Evolutionary conservation across 1,284 basidiomycete species (phyloP), one percentile per base, ranked within the genome.

Genomic region (Rhodotorula sp.): DNA sequence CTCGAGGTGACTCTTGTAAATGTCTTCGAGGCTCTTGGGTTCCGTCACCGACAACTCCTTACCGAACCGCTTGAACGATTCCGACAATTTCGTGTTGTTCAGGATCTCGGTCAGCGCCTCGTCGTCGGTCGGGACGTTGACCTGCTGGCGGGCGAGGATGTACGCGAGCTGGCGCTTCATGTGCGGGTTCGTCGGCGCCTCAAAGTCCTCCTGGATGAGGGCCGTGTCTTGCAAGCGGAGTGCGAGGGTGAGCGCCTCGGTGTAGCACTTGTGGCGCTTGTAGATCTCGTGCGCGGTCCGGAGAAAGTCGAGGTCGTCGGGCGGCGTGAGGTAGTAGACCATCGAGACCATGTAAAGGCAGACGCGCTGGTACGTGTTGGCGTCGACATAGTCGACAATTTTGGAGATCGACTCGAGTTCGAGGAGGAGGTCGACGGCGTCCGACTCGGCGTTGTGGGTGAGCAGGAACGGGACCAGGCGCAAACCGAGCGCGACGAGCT

Each of bases 291-390:
- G 93, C 15, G 93, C 93, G 3, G 94, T 92, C 68, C 88, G 87
- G 59, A 99, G 86, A 86, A 99, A 99, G 23, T 89, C 85, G 55
- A 90, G 83, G 79, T 99, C 97, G 80, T 99, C 97, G 58, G 95
- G 95, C 57, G 95, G 92, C 1, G 93, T 90, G 5, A 99, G 86
- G 64, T 98, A 87, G 78, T 89, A 91, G 10, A 98, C 92, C 78
- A 93, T 97, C 79, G 91, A 93, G 81, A 97, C 89, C 92, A 99
- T 97, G 82, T 99, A 99, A 69, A 92, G 88, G 79, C 95, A 97
- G n/a, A 99, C 95, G 66, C 97, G 88, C 64, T 86, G 86, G 80
- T 88, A 99, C 0, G 92, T 97, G 81, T 95, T 91, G 72, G 83
- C 82, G 79, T 97, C 93, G 34, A 95, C 89, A 70, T 93, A 83